Conservation (phyloP, 2,329 filamentous ascomycete genomes). For the Phaeosphaeriaceae sp. region DNA sequence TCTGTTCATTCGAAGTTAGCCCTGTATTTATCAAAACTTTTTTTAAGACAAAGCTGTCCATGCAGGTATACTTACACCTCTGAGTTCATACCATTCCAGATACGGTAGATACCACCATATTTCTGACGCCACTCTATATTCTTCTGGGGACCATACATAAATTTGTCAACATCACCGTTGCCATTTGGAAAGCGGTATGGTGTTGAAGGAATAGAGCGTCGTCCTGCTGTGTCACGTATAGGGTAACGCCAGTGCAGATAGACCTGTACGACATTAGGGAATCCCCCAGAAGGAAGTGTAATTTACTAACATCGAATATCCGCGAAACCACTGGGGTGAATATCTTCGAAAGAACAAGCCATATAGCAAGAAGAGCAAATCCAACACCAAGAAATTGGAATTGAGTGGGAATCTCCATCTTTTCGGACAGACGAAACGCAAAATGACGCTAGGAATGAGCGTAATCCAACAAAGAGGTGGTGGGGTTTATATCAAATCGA, state of each 20-base stretch:
- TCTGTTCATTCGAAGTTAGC: not conserved
- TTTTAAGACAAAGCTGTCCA: not conserved
- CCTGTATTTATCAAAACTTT: not conserved
- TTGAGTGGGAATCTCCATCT: not conserved
- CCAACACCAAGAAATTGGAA: not conserved
- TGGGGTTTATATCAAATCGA: not conserved
- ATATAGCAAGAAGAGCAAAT: not conserved
- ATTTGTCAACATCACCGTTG: constrained; percentile 49
- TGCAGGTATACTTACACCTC: constrained; percentile 48
- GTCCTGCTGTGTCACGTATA: not conserved
- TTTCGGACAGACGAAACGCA: not conserved
- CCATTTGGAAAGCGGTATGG: constrained; percentile 22
- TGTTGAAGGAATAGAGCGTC: constrained; percentile 22
- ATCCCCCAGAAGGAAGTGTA: not conserved
- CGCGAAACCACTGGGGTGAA: not conserved
- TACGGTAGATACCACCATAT: constrained; percentile 46
- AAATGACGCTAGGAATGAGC: not conserved
- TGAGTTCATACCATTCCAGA: constrained; percentile 42
- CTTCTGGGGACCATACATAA: constrained; percentile 42
- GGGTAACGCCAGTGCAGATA: not conserved
- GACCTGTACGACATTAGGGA: not conserved
- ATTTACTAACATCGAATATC: not conserved
- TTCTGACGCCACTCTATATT: constrained; percentile 44
- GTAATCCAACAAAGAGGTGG: not conserved
- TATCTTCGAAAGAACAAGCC: not conserved